Conservation (phyloP, 208 protist genomes). For the Spongospora subterranea region DNA sequence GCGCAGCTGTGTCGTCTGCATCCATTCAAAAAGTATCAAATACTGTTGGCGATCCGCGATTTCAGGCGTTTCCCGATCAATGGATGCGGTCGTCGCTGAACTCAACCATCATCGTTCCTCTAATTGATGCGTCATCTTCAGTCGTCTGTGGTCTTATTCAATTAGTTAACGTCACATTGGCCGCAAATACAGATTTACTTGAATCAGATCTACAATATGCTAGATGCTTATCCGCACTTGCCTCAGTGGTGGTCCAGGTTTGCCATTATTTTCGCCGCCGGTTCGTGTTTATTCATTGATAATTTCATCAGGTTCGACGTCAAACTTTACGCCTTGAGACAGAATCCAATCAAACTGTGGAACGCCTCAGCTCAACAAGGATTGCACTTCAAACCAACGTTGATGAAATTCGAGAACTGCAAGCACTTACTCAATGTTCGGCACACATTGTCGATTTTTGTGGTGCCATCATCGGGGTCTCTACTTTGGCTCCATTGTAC, state of each 20-base stretch:
- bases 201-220: neutral
- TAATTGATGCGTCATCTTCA: slow-evolving; percentile 32
- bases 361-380: neutral
- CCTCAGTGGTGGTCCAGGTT: neutral
- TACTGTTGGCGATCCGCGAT: neutral
- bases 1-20: neutral
- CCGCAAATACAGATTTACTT: neutral
- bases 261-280: neutral
- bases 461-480: neutral
- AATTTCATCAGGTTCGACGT: neutral
- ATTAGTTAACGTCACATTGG: neutral
- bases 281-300: neutral
- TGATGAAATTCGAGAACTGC: neutral
- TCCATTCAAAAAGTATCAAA: neutral
- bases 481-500: neutral
- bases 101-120: neutral
- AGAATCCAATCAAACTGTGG: neutral
- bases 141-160: neutral
- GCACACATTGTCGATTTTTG: neutral
- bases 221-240: neutral
- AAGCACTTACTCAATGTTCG: neutral
- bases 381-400: neutral
- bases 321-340: neutral
- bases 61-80: slow-evolving; percentile 30
- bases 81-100: neutral